Evolutionary conservation across 441 rosid genomes (phyloP), one percentile per base, ranked within the genome.

Genomic region (Pelargonium cotyledonis): DNA sequence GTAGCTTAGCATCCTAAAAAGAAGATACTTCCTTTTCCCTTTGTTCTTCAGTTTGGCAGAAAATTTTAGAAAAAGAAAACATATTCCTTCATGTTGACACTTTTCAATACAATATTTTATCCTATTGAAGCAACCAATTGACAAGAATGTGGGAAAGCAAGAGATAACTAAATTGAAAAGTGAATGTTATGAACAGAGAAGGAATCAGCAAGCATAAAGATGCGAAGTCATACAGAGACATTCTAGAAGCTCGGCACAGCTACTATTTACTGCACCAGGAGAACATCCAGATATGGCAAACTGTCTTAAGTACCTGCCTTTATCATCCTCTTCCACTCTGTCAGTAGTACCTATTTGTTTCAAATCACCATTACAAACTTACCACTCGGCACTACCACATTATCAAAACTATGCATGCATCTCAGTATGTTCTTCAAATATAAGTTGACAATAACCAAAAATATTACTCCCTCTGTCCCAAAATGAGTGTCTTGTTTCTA

Each of bases 181-280:
- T 8, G 10, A 41, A 41, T 8, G 10, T 41, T 41, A 7, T 4
- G 41, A 60, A 23, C 64, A 60, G 35, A 60, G 64, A 60, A 23
- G 64, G 64, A 60, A 60, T 60, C 64, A 60, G 64, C 64, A 19
- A 60, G 35, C 64, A 60, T 26, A 23, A 23, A 60, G 19, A 60
- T 23, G 64, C 64, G 12, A 23, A 23, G 64, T 60, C 64, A 60
- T 60, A 60, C 64, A 60, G 63, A 58, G 14, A 58, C 63, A 58
- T 58, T 21, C 64, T 60, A 60, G 64, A 60, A 60, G 64, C 64
- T 60, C 64, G 15, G 64, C 64, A 60, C 64, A 60, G 9, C 64
- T 9, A 26, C 15, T 23, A 60, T 60, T 10, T 23, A 15, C 38
- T 60, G 64, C 64, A 23, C 64, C 64, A 60, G 64, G 64, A 60